Evolutionary conservation across 2,329 filamentous ascomycete genomes (phyloP).

Genomic region (Cercospora zeae-maydis): DNA sequence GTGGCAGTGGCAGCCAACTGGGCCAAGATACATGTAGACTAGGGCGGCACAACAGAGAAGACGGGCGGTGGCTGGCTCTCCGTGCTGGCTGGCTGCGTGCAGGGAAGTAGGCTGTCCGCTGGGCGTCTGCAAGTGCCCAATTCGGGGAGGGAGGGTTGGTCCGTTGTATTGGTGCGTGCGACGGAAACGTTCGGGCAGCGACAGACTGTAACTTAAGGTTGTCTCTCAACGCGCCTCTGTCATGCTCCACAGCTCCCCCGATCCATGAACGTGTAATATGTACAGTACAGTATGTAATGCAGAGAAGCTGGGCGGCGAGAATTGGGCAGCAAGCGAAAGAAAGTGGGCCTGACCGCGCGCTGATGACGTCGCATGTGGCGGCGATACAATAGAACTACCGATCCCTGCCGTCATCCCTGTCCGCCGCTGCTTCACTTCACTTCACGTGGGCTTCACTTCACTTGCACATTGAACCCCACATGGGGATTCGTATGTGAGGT

Average conservation of each 20-base stretch:
- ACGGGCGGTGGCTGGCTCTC: not conserved
- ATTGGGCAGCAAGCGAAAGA: too few relatives aligned
- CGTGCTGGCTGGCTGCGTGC: not conserved
- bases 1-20: not conserved
- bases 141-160: too few relatives aligned
- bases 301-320: too few relatives aligned
- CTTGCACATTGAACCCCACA: not conserved
- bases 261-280: too few relatives aligned
- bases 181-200: not conserved
- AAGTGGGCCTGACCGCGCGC: not conserved
- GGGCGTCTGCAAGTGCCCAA: not conserved
- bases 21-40: too few relatives aligned
- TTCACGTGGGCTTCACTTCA: not conserved
- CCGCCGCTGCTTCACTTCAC: not conserved
- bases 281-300: too few relatives aligned
- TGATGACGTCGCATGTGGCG: not conserved
- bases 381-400: too few relatives aligned
- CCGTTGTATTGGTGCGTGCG: not conserved
- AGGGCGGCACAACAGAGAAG: not conserved
- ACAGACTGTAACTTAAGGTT: not conserved
- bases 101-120: not conserved
- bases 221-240: not conserved
- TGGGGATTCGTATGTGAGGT: too few relatives aligned
- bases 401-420: not conserved
- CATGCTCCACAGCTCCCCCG: too few relatives aligned